These are phyloP conservation scores for Ophiostoma pallidulum DNA, from an alignment of 2,329 filamentous ascomycete genomes.

Conservation along the genomic window DNA sequence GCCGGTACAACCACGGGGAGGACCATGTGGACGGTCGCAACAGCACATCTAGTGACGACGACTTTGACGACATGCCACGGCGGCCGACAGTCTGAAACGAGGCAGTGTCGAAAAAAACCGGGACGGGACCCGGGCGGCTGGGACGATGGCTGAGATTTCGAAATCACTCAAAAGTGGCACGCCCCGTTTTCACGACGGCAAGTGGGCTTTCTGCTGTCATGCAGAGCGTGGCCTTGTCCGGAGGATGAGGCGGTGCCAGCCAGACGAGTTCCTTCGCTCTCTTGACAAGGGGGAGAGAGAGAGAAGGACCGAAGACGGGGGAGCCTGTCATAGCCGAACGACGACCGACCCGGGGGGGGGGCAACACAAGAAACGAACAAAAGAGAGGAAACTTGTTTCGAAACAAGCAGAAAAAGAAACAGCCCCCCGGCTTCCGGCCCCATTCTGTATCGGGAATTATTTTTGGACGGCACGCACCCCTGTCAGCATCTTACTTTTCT, in stretches of 20 bases:
- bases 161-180: too few species aligned
- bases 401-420: constrained; percentile 2
- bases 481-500: neutral
- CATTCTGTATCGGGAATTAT: constrained; percentile 2
- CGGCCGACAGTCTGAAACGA: constrained; percentile 32
- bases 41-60: constrained; percentile 38
- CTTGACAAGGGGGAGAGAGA: constrained; percentile 1
- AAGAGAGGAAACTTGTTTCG: constrained; percentile 3
- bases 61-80: constrained; percentile 29
- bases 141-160: too few species aligned
- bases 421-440: neutral
- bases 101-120: constrained; percentile 31
- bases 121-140: too few species aligned
- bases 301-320: constrained; percentile 4
- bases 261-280: neutral
- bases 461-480: neutral
- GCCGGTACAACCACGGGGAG: constrained; percentile 24
- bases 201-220: too few species aligned
- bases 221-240: too few species aligned
- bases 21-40: constrained; percentile 18
- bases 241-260: neutral
- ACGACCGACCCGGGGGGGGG: too few species aligned
- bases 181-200: too few species aligned
- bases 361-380: neutral
- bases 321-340: too few species aligned